Conservation (phyloP, 2,329 filamentous ascomycete genomes). For the Trematosphaeria pertusa region DNA sequence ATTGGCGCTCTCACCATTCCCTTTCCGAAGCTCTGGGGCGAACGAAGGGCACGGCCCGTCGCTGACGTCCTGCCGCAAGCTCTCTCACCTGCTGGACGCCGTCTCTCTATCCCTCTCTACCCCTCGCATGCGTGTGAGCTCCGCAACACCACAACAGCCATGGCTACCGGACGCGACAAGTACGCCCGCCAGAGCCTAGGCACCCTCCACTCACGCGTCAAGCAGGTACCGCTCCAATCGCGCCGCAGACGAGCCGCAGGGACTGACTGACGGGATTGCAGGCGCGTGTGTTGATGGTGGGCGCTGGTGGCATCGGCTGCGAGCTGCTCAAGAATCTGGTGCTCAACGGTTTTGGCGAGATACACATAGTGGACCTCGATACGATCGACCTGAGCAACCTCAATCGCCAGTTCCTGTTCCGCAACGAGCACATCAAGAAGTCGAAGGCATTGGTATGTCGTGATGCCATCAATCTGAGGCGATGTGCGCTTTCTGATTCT, state of each 20-base stretch:
- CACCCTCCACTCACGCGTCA: conserved; percentile 68
- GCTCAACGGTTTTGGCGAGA: conserved; percentile 87
- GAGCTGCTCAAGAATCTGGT: conserved; percentile 97
- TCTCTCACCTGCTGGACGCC: conserved; percentile 7
- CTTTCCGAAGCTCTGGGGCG: conserved; percentile 4
- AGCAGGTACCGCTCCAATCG: conserved; percentile 63
- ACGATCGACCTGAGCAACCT: conserved; percentile 98
- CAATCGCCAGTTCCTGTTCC: conserved; percentile 96
- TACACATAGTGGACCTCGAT: conserved; percentile 95
- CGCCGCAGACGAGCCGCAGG: conserved; percentile 9
- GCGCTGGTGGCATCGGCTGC: conserved; percentile 95
- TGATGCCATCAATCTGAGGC: no score
- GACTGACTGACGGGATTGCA: conserved; percentile 52
- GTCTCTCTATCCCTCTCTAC: conserved; percentile 9
- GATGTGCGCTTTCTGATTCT: no score
- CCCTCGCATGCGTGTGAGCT: conserved; percentile 22
- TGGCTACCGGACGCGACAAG: conserved; percentile 56
- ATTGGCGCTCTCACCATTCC: conserved; percentile 12
- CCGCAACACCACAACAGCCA: conserved; percentile 6
- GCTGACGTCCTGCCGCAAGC: conserved; percentile 11
- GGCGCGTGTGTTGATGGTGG: conserved; percentile 91
- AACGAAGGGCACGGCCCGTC: background rate
- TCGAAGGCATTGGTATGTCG: conserved; percentile 86
- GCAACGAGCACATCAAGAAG: conserved; percentile 97
- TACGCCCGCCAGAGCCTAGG: conserved; percentile 67